A percentile compares a stretch with the other conserved stretches of the same genome.
phyloP scores from a whole-genome alignment of 73 alveolate genomes.

The Paramecium pentaurelia region DNA sequence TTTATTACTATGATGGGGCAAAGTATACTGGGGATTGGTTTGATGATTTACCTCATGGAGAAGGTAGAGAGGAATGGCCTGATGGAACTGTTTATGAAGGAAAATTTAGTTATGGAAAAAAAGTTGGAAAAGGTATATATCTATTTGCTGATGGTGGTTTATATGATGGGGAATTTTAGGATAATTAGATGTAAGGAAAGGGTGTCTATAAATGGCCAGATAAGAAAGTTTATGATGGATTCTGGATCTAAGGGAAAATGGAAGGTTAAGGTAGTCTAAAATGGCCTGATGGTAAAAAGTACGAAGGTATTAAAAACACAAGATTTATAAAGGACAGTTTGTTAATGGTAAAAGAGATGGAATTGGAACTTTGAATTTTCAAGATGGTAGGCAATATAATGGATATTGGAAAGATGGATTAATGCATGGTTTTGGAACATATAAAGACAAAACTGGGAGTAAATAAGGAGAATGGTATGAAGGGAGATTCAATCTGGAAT shows the following conservation, averaged over 20 bases:
- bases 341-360: slow-evolving; percentile 67
- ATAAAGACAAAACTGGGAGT: slow-evolving; percentile 23
- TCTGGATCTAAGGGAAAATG: slow-evolving; percentile 70
- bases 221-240: slow-evolving; percentile 72
- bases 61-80: slow-evolving; percentile 45
- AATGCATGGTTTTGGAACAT: slow-evolving; percentile 80
- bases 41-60: slow-evolving; percentile 58
- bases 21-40: slow-evolving; percentile 58
- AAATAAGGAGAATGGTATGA: slow-evolving; percentile 63
- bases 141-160: background rate
- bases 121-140: slow-evolving; percentile 46
- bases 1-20: slow-evolving; percentile 47
- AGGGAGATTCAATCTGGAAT: background rate
- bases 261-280: slow-evolving; percentile 72
- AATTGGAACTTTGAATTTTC: slow-evolving; percentile 58
- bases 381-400: slow-evolving; percentile 65
- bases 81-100: slow-evolving; percentile 57
- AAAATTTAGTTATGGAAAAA: slow-evolving; percentile 22
- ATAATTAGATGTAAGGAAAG: slow-evolving; percentile 74
- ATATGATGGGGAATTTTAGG: slow-evolving; percentile 63
- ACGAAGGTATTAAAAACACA: background rate
- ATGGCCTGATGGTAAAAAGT: slow-evolving; percentile 66
- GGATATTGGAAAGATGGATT: slow-evolving; percentile 77
- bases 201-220: slow-evolving; percentile 72
- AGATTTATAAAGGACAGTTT: slow-evolving; percentile 61